These are phyloP conservation scores for Hypomontagnella submonticulosa DNA, from an alignment of 495 filamentous ascomycete species.

Conservation along the genomic window DNA sequence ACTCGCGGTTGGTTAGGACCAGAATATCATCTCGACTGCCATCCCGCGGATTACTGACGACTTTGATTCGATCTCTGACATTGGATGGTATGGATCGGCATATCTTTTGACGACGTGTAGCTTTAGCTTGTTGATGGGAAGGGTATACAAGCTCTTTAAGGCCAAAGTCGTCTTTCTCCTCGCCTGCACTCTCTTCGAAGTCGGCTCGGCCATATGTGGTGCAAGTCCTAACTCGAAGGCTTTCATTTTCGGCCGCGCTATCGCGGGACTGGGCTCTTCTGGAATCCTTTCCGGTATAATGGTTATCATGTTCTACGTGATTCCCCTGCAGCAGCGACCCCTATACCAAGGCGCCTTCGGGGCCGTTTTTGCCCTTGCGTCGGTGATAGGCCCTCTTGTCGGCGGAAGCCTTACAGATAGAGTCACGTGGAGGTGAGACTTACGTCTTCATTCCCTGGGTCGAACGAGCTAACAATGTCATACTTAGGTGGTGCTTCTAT, in stretches of 20 bases:
- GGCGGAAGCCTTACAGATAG: conserved; percentile 66
- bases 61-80: conserved; percentile 58
- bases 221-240: conserved; percentile 64
- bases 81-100: conserved; percentile 63
- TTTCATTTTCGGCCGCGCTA: conserved; percentile 68
- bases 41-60: conserved; percentile 62
- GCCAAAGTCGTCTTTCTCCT: conserved; percentile 27
- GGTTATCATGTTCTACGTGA: conserved; percentile 58
- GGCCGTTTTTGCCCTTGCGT: conserved; percentile 57
- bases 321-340: conserved; percentile 59
- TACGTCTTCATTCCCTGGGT: too few relatives aligned
- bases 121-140: conserved; percentile 55
- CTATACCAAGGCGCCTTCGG: conserved; percentile 62
- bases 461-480: too few relatives aligned
- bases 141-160: conserved; percentile 53
- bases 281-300: conserved; percentile 55
- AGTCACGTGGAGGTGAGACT: conserved; percentile 50
- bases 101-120: conserved; percentile 54
- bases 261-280: conserved; percentile 64
- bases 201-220: conserved; percentile 66
- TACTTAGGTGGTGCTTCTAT: conserved; percentile 62
- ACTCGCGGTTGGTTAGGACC: conserved; percentile 24
- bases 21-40: conserved; percentile 61
- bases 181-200: conserved; percentile 57
- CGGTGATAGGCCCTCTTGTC: conserved; percentile 56